phyloP scores from a whole-genome alignment of 169 alveolate genomes.

The Cryptosporidium xiaoi region DNA sequence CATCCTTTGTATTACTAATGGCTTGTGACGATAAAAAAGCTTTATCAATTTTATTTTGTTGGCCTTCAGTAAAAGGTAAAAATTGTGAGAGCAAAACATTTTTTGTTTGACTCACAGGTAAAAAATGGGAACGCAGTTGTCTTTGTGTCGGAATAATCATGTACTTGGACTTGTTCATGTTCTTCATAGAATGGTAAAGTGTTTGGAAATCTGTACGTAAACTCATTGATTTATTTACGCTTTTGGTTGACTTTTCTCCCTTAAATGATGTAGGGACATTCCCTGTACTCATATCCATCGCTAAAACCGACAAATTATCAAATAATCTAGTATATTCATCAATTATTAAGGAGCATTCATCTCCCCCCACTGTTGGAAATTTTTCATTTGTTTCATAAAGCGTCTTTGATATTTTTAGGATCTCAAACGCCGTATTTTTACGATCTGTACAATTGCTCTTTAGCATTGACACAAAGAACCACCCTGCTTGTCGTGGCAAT shows the following conservation, averaged over 20 bases:
- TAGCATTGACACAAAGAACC: slow-evolving; percentile 78
- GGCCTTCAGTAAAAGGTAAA: background rate
- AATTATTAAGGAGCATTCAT: slow-evolving; percentile 20
- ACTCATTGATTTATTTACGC: slow-evolving; percentile 38
- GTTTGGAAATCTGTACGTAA: slow-evolving; percentile 63
- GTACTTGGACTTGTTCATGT: slow-evolving; percentile 33
- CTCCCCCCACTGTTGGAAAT: background rate
- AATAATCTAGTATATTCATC: slow-evolving; percentile 63
- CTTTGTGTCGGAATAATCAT: slow-evolving; percentile 58
- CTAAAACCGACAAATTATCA: slow-evolving; percentile 62
- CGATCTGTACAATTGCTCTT: slow-evolving; percentile 60
- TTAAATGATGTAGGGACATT: background rate
- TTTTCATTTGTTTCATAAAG: background rate
- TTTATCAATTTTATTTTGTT: slow-evolving; percentile 1
- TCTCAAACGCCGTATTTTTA: slow-evolving; percentile 52
- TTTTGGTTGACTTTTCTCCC: slow-evolving; percentile 3
- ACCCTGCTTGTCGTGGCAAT: slow-evolving; percentile 79
- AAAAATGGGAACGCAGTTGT: slow-evolving; percentile 6
- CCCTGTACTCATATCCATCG: slow-evolving; percentile 71
- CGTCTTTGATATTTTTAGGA: slow-evolving; percentile 72
- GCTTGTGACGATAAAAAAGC: background rate
- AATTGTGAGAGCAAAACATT: background rate
- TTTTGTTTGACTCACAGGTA: background rate
- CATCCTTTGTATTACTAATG: background rate
- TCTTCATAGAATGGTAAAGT: slow-evolving; percentile 59